Percentiles rank a stretch among this genome's conserved stretches.
phyloP scores from a whole-genome alignment of 768 basidiomycete species.

The Amanita subjunquillea region DNA sequence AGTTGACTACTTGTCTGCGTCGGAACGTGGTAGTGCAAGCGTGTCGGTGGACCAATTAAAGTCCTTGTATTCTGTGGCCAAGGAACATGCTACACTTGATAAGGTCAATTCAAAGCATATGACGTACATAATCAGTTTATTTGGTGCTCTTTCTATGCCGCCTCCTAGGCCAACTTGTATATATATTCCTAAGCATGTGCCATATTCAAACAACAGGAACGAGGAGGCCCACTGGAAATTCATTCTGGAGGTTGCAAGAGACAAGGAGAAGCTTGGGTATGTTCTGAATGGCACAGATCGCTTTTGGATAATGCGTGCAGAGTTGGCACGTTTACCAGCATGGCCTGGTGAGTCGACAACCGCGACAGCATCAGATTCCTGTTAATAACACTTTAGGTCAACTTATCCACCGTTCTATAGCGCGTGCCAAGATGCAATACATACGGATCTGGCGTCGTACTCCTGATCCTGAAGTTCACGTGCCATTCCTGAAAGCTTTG shows the following conservation, averaged over 20 bases:
- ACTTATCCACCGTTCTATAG: slow-evolving; percentile 11
- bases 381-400: slow-evolving; percentile 10
- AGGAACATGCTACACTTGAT: slow-evolving; percentile 21
- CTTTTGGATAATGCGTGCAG: slow-evolving; percentile 53
- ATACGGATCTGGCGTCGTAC: slow-evolving; percentile 24
- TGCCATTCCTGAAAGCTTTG: slow-evolving; percentile 35
- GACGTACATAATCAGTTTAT: slow-evolving; percentile 32
- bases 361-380: neutral
- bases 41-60: slow-evolving; percentile 23
- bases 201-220: slow-evolving; percentile 12
- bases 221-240: slow-evolving; percentile 37
- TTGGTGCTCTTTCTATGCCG: slow-evolving; percentile 38
- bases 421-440: slow-evolving; percentile 31
- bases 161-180: slow-evolving; percentile 13
- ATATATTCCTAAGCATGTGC: slow-evolving; percentile 20
- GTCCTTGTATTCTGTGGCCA: slow-evolving; percentile 27
- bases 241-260: slow-evolving; percentile 30
- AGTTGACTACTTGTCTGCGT: neutral
- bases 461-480: slow-evolving; percentile 31
- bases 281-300: slow-evolving; percentile 33
- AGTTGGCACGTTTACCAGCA: slow-evolving; percentile 20
- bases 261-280: slow-evolving; percentile 29
- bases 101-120: slow-evolving; percentile 25
- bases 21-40: slow-evolving; percentile 1
- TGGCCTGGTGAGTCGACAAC: slow-evolving; percentile 11